Percentiles rank a stretch among this genome's conserved stretches.
These are phyloP conservation scores for Candida argentea DNA, from an alignment of 805 yeast genomes.

Conservation along the genomic window DNA sequence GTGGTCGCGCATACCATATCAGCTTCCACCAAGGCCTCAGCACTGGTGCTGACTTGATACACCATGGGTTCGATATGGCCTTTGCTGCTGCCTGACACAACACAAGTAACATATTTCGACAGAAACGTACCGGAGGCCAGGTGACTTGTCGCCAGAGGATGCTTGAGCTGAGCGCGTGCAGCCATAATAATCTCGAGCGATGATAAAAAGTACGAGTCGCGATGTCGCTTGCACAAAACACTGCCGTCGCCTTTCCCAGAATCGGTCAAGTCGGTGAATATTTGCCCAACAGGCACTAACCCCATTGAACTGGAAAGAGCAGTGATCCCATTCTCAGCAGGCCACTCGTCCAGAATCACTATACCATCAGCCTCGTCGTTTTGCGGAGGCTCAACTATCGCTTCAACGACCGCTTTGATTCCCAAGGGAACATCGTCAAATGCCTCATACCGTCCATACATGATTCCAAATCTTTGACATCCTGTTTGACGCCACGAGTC, in stretches of 20 bases:
- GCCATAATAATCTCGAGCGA: constrained; percentile 84
- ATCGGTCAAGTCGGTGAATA: constrained; percentile 85
- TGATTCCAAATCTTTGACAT: constrained; percentile 72
- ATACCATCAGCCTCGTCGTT: constrained; percentile 79
- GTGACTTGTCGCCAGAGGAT: constrained; percentile 57
- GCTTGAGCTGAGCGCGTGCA: constrained; percentile 59
- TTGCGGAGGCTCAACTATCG: constrained; percentile 91
- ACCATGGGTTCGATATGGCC: constrained; percentile 88
- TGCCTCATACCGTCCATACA: constrained; percentile 72
- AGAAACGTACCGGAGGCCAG: constrained; percentile 58
- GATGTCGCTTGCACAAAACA: constrained; percentile 87
- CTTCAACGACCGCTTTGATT: constrained; percentile 86
- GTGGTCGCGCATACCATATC: constrained; percentile 82
- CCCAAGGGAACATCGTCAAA: constrained; percentile 88
- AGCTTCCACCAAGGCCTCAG: constrained; percentile 81
- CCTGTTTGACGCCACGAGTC: constrained; percentile 90
- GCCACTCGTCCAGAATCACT: constrained; percentile 46
- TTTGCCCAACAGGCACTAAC: constrained; percentile 63
- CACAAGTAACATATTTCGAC: constrained; percentile 90
- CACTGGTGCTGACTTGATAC: constrained; percentile 81
- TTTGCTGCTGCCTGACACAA: constrained; percentile 75
- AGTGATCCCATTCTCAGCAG: constrained; percentile 44
- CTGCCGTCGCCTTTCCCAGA: constrained; percentile 80
- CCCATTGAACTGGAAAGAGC: constrained; percentile 50
- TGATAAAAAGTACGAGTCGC: constrained; percentile 79